Evolutionary conservation across 176 grass and related monocot genomes (phyloP).

Genomic region (Rhynchospora pubera): DNA sequence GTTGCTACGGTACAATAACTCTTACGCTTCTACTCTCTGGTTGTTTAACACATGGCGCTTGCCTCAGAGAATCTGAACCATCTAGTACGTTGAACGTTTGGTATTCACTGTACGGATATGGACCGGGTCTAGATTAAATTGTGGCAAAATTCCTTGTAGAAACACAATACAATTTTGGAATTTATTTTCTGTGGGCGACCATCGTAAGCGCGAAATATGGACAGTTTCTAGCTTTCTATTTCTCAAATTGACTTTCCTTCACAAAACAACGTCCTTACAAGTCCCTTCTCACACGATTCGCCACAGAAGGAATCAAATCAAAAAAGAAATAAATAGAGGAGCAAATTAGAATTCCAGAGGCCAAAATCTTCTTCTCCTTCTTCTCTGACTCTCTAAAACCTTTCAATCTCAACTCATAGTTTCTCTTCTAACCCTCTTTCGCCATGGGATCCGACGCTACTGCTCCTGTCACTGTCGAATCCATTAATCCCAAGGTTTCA

Average conservation of each 20-base stretch:
- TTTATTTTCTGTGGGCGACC: background rate
- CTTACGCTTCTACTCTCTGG: background rate
- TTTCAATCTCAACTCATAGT: slow-evolving; percentile 2
- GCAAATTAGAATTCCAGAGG: background rate
- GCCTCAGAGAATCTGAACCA: background rate
- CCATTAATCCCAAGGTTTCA: slow-evolving; percentile 36
- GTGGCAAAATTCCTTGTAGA: background rate
- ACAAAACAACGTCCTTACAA: background rate
- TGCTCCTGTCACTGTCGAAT: slow-evolving; percentile 23
- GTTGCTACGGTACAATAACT: background rate
- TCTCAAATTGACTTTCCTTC: background rate
- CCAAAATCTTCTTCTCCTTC: background rate
- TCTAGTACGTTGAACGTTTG: background rate
- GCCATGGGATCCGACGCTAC: background rate
- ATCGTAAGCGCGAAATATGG: background rate
- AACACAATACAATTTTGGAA: background rate
- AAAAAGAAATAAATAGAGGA: background rate
- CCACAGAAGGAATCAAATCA: background rate
- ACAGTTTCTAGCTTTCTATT: background rate
- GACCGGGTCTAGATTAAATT: background rate
- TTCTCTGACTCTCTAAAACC: background rate
- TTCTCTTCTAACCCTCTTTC: background rate
- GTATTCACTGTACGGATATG: background rate
- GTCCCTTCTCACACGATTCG: background rate
- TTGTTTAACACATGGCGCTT: background rate